Evolutionary conservation across 495 filamentous ascomycete genomes (phyloP), one percentile per base, ranked within the genome.

Genomic region (Evernia prunastri): DNA sequence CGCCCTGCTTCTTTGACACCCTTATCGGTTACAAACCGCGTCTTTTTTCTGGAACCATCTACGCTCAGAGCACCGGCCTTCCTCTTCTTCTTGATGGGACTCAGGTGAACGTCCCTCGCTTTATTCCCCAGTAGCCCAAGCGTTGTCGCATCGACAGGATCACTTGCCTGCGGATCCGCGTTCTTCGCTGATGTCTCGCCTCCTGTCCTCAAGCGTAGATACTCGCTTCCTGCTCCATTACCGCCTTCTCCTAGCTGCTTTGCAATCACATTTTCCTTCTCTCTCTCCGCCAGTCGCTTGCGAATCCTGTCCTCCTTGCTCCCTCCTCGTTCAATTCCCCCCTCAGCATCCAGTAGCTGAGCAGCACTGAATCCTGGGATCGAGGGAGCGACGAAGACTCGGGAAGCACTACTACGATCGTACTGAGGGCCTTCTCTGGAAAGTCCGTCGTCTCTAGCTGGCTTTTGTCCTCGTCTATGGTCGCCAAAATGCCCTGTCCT

Each of bases 201-300:
- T 40, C 62, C 53, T 73, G 71, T n/a, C 67, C 72, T 68, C 23
- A 59, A 45, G n/a, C 81, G 78, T 75, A 94, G 83, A 76, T 96
- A 96, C 60, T 94, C 88, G 51, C 82, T 84, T 4, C 90, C 92
- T 0, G 88, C 80, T 17, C 87, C 87, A 58, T 80, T 83, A 1
- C 88, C 87, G 3, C 81, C 79, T 7, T 79, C 79, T 33, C 80
- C 80, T 11, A 98, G 81, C 64, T 82, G 86, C 68, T 84, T 83
- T 31, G 87, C 87, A 57, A 97, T 85, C 56, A 96, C 89, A 11
- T 86, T 80, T 73, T 98, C 94, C 64, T 86, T 87, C 70, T 96
- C 86, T 60, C 87, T 81, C 27, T 84, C 85, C 15, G 81, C 86
- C 3, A 93, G 80, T 8, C 86, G 83, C 51, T 87, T 83, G 53